Conservation (phyloP, 2,329 filamentous ascomycete species). For the Chaetomiaceae sp. region DNA sequence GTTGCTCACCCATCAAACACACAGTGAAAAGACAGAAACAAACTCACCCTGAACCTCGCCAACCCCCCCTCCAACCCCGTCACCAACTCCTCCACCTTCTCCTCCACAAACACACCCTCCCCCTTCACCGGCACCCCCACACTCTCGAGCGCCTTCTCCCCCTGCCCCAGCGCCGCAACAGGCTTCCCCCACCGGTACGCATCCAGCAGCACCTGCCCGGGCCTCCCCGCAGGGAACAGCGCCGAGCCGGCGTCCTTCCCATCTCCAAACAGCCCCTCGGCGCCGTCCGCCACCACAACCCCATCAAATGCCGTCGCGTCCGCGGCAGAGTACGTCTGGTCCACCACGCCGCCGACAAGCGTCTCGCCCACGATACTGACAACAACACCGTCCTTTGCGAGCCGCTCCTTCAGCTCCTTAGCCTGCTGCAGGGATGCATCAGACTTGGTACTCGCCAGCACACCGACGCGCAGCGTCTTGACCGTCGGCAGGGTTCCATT, state of each 20-base stretch:
- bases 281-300: conserved; percentile 55
- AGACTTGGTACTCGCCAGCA: conserved; percentile 48
- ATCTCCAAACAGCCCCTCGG: conserved; percentile 47
- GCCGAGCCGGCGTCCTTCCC: conserved; percentile 39
- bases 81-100: conserved; percentile 37
- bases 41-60: conserved; percentile 57
- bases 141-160: conserved; percentile 34
- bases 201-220: conserved; percentile 58
- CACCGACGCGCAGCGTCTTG: conserved; percentile 59
- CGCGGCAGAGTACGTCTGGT: conserved; percentile 60
- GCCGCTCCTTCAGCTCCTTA: conserved; percentile 42
- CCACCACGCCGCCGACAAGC: conserved; percentile 46
- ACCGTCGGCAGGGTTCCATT: conserved; percentile 53
- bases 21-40: background rate
- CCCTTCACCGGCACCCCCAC: conserved; percentile 41
- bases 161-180: conserved; percentile 53
- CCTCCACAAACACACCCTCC: conserved; percentile 39
- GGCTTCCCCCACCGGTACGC: conserved; percentile 68
- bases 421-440: conserved; percentile 46
- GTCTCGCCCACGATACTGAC: conserved; percentile 58
- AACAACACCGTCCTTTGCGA: conserved; percentile 49
- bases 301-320: conserved; percentile 61
- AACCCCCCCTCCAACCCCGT: conserved; percentile 53
- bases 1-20: background rate
- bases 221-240: conserved; percentile 60